Evolutionary conservation across 2,329 filamentous ascomycete genomes (phyloP).

Genomic region (Monilinia aucupariae): DNA sequence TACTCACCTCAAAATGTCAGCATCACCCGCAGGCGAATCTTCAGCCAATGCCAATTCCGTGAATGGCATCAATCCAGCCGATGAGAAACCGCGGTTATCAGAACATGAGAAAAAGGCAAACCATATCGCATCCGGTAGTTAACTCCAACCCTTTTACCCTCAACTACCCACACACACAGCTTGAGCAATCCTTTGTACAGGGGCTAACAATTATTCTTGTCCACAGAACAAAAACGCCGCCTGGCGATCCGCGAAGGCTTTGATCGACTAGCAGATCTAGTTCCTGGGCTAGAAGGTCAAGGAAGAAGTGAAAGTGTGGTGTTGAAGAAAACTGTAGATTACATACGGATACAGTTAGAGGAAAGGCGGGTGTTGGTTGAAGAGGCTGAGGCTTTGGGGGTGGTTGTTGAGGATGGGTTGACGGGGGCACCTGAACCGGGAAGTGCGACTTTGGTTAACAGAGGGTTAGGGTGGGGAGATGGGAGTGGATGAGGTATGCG

Average conservation of each 20-base stretch:
- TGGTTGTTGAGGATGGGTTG: slow-evolving; percentile 39
- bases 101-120: slow-evolving; percentile 69
- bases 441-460: not conserved
- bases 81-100: slow-evolving; percentile 58
- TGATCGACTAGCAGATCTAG: slow-evolving; percentile 60
- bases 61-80: slow-evolving; percentile 25
- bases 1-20: slow-evolving; percentile 22
- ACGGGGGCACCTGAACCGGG: slow-evolving; percentile 16
- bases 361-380: slow-evolving; percentile 46
- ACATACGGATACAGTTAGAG: slow-evolving; percentile 45
- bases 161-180: not conserved
- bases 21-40: slow-evolving; percentile 28
- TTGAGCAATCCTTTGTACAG: not conserved
- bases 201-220: not conserved
- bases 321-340: slow-evolving; percentile 52
- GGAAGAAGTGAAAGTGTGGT: slow-evolving; percentile 66
- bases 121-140: slow-evolving; percentile 55
- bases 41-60: slow-evolving; percentile 29
- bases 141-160: not conserved
- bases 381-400: slow-evolving; percentile 47
- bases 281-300: slow-evolving; percentile 64
- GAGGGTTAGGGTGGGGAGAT: not conserved
- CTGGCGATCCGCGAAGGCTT: slow-evolving; percentile 60
- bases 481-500: not conserved
- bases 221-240: slow-evolving; percentile 45